Conservation (phyloP, 495 filamentous ascomycete genomes). For the Xylaria palmicola region DNA sequence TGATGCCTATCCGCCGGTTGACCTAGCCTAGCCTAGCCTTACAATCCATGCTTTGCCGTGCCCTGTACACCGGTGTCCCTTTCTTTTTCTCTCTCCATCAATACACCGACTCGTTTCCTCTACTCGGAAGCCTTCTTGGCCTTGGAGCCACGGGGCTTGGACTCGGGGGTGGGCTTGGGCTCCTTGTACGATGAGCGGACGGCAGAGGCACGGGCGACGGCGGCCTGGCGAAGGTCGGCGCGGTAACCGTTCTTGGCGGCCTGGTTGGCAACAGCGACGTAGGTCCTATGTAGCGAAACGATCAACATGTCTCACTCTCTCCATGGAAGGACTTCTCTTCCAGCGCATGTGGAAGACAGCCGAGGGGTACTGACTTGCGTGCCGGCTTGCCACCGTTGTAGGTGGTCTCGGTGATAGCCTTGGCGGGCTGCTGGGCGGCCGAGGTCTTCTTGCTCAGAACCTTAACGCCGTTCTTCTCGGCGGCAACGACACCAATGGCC, state of each 20-base stretch:
- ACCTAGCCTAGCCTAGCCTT: conserved; percentile 19
- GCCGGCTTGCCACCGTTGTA: conserved; percentile 66
- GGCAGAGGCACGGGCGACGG: conserved; percentile 84
- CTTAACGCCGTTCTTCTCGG: conserved; percentile 66
- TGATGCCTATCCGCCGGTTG: conserved; percentile 19
- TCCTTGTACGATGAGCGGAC: conserved; percentile 75
- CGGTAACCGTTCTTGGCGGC: conserved; percentile 83
- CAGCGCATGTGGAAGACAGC: neutral
- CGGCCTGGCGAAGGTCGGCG: conserved; percentile 79
- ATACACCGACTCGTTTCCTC: conserved; percentile 26
- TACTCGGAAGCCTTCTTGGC: conserved; percentile 70
- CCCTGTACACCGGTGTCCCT: conserved; percentile 13
- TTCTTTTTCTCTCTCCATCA: conserved; percentile 9
- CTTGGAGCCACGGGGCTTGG: conserved; percentile 77
- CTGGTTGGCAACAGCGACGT: conserved; percentile 75
- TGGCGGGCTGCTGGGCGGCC: conserved; percentile 65
- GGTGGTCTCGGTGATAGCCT: conserved; percentile 60
- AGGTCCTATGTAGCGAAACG: conserved; percentile 63
- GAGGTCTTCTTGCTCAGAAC: conserved; percentile 83
- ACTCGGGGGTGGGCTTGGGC: conserved; percentile 70
- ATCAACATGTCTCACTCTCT: conserved; percentile 19
- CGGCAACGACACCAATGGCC: conserved; percentile 76
- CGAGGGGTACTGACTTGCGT: conserved; percentile 70
- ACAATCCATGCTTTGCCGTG: conserved; percentile 13
- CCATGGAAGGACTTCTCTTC: neutral